Evolutionary conservation across 2,329 filamentous ascomycete species (phyloP), one percentile per base, ranked within the genome.

Genomic region (Fusarium nanum): DNA sequence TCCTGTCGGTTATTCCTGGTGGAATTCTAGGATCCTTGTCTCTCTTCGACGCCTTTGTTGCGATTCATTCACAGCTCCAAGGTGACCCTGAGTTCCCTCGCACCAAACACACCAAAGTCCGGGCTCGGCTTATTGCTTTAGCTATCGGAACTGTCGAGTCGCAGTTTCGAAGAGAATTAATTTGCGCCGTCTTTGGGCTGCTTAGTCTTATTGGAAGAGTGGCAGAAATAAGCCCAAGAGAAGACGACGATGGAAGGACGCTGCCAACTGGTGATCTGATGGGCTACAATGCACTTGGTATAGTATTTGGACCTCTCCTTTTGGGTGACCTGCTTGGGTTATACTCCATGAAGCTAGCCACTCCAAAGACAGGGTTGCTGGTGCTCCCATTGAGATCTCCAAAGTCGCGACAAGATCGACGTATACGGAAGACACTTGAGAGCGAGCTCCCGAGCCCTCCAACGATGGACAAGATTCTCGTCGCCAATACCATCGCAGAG

Each of bases 181-280:
- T 92, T 45, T 91, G 87, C 66, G 87, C 88, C 7, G 88, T 92
- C 0, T 89, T 92, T 75, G 90, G 89, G 1, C 80, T 92, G 14
- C 80, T 92, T 13, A 88, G 85, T 55, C 81, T 90, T 40, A 84
- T 92, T 58, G 89, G 88, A 4, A 81, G 86, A 27, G 80, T 83
- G 7, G 87, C 88, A 4, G 87, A 91, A 74, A 82, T 80, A 34
- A 78, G 84, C 0, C 82, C 83, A 7, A 81, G 84, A 27, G 85
- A 89, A 73, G 85, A 88, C 64, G 82, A 82, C 20, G 78, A 80
- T 13, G 85, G 87, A 7, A 80, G 81, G 40, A 84, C 87, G 5
- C 78, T 89, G 13, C 84, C 86, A 2, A 87, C 86, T 4, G 81
- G 82, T 10, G 88, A 90, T 63, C 73, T 89, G 47, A 91, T 91